A percentile compares a stretch with the other conserved stretches of the same genome.
These are phyloP conservation scores for Flaveria trinervia DNA, from an alignment of 129 eudicot genomes.

Conservation along the genomic window DNA sequence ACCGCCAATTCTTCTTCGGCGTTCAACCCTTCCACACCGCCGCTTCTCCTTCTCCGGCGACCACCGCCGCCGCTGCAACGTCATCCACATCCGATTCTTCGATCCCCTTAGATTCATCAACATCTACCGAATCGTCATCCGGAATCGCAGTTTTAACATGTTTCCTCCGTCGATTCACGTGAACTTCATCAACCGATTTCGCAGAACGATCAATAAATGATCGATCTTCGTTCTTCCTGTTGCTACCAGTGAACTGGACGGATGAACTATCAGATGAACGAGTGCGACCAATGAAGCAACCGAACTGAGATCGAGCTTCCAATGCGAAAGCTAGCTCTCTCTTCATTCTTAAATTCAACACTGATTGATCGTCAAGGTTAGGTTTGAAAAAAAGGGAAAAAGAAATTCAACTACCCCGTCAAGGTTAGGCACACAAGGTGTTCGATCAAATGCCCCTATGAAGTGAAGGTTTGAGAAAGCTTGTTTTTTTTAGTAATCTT, in stretches of 20 bases:
- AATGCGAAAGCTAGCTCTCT: slow-evolving; percentile 54
- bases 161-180: slow-evolving; percentile 53
- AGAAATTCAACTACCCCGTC: no score
- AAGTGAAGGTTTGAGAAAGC: no score
- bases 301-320: slow-evolving; percentile 48
- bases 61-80: neutral
- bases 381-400: no score
- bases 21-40: neutral
- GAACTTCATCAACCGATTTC: slow-evolving; percentile 24
- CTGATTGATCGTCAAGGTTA: no score
- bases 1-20: neutral
- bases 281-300: slow-evolving; percentile 47
- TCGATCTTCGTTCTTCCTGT: slow-evolving; percentile 9
- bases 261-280: slow-evolving; percentile 33
- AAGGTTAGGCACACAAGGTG: no score
- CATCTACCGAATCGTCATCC: slow-evolving; percentile 30
- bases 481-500: no score
- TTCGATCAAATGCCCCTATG: no score
- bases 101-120: slow-evolving; percentile 24
- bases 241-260: neutral
- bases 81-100: slow-evolving; percentile 14
- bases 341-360: slow-evolving; percentile 39
- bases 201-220: slow-evolving; percentile 18
- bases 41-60: slow-evolving; percentile 16
- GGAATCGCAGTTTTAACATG: slow-evolving; percentile 35